A percentile compares a stretch with the other conserved stretches of the same genome.
Evolutionary conservation across 345 rosid species (phyloP).

Genomic region (Carallia pectinifolia): DNA sequence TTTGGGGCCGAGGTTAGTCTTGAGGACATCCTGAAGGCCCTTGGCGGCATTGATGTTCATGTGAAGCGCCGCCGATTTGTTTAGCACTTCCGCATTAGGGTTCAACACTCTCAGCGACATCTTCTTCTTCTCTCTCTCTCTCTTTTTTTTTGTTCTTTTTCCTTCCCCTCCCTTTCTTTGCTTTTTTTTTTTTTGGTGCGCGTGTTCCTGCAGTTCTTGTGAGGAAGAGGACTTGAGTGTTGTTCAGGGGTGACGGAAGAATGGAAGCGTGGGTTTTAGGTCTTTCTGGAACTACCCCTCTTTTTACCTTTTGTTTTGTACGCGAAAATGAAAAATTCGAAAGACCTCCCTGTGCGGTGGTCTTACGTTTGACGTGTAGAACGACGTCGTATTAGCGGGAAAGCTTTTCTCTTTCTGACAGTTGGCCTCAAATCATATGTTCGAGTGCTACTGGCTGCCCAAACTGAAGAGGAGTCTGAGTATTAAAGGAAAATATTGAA

Average conservation of each 20-base stretch:
- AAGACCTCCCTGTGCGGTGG: too few species aligned
- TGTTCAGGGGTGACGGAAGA: neutral
- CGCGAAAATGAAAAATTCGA: too few species aligned
- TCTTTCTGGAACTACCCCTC: constrained; percentile 8
- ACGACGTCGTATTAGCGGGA: too few species aligned
- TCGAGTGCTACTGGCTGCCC: too few species aligned
- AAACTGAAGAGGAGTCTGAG: too few species aligned
- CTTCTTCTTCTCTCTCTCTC: neutral
- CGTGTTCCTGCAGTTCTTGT: neutral
- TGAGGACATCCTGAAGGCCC: constrained; percentile 93
- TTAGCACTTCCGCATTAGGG: constrained; percentile 95
- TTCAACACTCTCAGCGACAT: constrained; percentile 91
- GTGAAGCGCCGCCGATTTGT: constrained; percentile 97
- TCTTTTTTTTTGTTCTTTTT: constrained; percentile 11
- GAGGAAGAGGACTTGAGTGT: neutral
- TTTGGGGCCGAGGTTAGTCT: constrained; percentile 91
- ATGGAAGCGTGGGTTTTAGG: constrained; percentile 7
- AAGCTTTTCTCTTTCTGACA: too few species aligned
- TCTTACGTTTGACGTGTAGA: too few species aligned
- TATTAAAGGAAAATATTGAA: too few species aligned
- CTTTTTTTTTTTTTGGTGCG: neutral
- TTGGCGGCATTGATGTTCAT: constrained; percentile 99
- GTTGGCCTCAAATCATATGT: too few species aligned
- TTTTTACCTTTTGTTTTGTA: neutral
- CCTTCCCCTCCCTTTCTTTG: neutral